Percentiles rank a stretch among this genome's conserved stretches.
Evolutionary conservation across 2,329 filamentous ascomycete species (phyloP).

Genomic region (Chaetomium strumarium): DNA sequence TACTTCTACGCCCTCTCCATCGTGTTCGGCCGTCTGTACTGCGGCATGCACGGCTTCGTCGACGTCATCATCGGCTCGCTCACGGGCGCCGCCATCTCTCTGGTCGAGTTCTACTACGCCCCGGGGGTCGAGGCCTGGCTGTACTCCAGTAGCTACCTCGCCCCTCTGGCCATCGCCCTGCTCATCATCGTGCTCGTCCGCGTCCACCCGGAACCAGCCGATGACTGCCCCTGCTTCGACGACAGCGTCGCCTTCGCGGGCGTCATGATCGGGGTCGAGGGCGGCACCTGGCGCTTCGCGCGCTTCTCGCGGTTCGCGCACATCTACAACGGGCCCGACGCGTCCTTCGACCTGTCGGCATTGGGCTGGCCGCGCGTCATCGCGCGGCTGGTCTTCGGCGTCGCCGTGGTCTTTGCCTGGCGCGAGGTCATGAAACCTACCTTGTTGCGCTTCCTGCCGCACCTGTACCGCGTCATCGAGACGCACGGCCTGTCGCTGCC

Average conservation of each 20-base stretch:
- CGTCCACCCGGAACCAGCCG: conserved; percentile 90
- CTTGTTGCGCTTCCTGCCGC: conserved; percentile 70
- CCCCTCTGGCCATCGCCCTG: conserved; percentile 57
- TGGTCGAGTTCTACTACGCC: conserved; percentile 55
- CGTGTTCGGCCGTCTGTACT: conserved; percentile 85
- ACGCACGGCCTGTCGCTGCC: conserved; percentile 73
- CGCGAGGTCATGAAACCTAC: conserved; percentile 82
- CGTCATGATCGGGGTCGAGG: conserved; percentile 77
- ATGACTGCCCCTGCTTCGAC: conserved; percentile 95
- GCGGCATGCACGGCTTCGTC: conserved; percentile 96
- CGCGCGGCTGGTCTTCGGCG: conserved; percentile 68
- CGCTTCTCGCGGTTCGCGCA: conserved; percentile 41
- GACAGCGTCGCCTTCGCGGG: conserved; percentile 92
- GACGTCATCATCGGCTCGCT: conserved; percentile 79
- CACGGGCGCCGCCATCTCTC: conserved; percentile 62
- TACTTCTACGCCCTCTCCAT: conserved; percentile 89
- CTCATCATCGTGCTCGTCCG: conserved; percentile 71
- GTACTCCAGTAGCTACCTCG: conserved; percentile 56
- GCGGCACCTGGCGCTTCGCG: conserved; percentile 78
- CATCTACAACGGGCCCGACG: conserved; percentile 40
- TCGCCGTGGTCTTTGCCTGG: conserved; percentile 83
- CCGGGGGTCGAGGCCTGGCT: conserved; percentile 65
- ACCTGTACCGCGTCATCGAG: conserved; percentile 81
- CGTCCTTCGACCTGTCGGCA: conserved; percentile 59
- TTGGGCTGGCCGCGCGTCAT: conserved; percentile 61